Conservation (phyloP, 75 land plant species). For the Picea glauca region DNA sequence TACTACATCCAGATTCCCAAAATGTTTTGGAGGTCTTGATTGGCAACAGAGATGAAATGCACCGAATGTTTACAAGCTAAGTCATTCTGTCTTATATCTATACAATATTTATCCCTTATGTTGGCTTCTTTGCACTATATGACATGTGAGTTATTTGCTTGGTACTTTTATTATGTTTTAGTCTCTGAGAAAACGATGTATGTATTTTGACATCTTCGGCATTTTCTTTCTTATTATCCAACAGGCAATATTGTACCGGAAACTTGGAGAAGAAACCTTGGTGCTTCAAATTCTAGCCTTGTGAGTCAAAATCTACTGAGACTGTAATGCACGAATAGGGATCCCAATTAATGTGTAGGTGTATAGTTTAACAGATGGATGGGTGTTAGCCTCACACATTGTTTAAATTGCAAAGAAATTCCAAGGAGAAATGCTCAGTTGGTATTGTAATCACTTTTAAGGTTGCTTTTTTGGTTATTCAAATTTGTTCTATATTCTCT, state of each 20-base stretch:
- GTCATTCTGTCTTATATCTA: neutral
- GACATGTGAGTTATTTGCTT: neutral
- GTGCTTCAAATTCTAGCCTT: conserved; percentile 91
- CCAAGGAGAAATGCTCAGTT: neutral
- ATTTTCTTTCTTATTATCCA: conserved; percentile 10
- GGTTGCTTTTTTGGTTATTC: neutral
- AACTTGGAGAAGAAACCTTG: conserved; percentile 80
- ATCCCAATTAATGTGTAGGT: neutral
- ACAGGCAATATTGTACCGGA: conserved; percentile 87
- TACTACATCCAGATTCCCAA: too few relatives aligned
- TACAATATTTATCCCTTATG: neutral
- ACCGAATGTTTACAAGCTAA: neutral
- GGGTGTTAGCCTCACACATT: neutral
- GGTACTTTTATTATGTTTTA: neutral
- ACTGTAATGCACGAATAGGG: neutral
- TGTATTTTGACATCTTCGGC: neutral
- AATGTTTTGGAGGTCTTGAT: neutral
- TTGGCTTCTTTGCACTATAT: neutral
- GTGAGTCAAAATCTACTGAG: conserved; percentile 39
- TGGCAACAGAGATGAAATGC: neutral
- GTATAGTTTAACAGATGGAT: neutral
- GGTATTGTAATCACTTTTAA: neutral
- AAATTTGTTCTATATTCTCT: neutral
- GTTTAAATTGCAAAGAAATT: neutral
- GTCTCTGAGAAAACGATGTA: neutral